phyloP scores from a whole-genome alignment of 768 basidiomycete species.

The Tubosaeta sp. region DNA sequence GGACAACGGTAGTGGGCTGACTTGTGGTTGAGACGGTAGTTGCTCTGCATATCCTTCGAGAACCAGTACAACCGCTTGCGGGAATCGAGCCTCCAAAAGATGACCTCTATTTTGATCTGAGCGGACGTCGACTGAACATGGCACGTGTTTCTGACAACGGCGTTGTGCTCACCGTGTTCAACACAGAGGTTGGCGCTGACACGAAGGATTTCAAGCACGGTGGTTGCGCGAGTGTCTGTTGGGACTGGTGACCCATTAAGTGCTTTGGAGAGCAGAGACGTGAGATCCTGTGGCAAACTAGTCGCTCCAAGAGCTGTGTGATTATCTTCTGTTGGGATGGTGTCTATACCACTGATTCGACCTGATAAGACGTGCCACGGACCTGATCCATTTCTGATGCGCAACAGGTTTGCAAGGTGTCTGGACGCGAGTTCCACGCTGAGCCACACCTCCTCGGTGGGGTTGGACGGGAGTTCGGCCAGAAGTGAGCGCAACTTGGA shows the following conservation, averaged over 20 bases:
- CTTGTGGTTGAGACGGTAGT: conserved; percentile 36
- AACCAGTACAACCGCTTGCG: conserved; percentile 60
- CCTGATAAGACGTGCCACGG: conserved; percentile 9
- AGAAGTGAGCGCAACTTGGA: conserved; percentile 32
- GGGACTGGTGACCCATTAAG: conserved; percentile 48
- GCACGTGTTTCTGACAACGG: not conserved
- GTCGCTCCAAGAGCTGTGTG: conserved; percentile 67
- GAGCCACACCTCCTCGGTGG: conserved; percentile 41
- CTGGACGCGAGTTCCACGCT: conserved; percentile 49
- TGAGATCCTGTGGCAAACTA: conserved; percentile 59
- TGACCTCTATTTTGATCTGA: conserved; percentile 72
- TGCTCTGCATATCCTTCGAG: conserved; percentile 58
- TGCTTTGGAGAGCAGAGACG: conserved; percentile 54
- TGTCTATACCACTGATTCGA: conserved; percentile 11
- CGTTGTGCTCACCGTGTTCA: conserved; percentile 59
- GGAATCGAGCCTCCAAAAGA: conserved; percentile 67
- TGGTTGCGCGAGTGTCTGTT: conserved; percentile 41
- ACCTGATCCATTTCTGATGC: conserved; percentile 54
- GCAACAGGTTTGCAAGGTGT: conserved; percentile 58
- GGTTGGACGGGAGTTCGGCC: conserved; percentile 30
- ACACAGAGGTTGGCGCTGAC: conserved; percentile 82
- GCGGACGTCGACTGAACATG: conserved; percentile 1
- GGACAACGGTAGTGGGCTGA: conserved; percentile 48
- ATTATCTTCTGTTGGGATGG: conserved; percentile 51
- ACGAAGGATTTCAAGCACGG: conserved; percentile 66